Base-by-base conservation (phyloP, 345 rosid genomes). In the Excoecaria cochinchinensis region DNA sequence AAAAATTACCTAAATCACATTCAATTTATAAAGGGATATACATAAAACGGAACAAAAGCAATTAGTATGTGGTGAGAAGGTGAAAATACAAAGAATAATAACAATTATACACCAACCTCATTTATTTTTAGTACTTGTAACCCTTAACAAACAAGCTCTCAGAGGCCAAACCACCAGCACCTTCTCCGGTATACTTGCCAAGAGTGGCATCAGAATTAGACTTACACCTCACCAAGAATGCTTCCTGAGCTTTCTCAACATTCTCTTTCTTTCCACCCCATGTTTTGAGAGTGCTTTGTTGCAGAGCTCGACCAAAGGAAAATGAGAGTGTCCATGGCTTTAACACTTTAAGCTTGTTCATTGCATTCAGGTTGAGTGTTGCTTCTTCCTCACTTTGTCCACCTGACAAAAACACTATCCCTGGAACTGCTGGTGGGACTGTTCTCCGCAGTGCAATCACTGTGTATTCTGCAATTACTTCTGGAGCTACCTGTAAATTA, bases 321-420 rank as follows among this genome's bases (percentile, higher is more conserved):
- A 95, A 92, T 44, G 99, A 87, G 6, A 95, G 85, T 13, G 97
- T 88, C 99, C 99, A 95, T 74, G 97, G 97, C 82, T 90, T 95
- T 81, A 86, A 46, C 67, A 90, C 87, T 12, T 86, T 83, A 6
- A 91, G 87, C 87, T 88, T 91, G 86, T 95, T 91, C 97, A 95
- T 95, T 1, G 99, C 97, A 46, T 91, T 82, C 16, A 95, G 86
- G 82, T 95, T 95, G 76, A 78, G 52, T 1, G 98, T 90, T 0
- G 98, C 97, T 76, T 90, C 88, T 81, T 87, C 97, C 84, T 94
- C 97, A 31, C 97, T 92, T 78, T 95, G 97, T 52, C 97, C 97
- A 0, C 99, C 97, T 0, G 96, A 92, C 60, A 92, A 83, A 81
- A 95, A 95, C 81, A 95, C 95, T 0, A 95, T 88, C 11, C 97